Base-by-base conservation (phyloP, 2,329 filamentous ascomycete genomes). In the Aphanocladium album region DNA sequence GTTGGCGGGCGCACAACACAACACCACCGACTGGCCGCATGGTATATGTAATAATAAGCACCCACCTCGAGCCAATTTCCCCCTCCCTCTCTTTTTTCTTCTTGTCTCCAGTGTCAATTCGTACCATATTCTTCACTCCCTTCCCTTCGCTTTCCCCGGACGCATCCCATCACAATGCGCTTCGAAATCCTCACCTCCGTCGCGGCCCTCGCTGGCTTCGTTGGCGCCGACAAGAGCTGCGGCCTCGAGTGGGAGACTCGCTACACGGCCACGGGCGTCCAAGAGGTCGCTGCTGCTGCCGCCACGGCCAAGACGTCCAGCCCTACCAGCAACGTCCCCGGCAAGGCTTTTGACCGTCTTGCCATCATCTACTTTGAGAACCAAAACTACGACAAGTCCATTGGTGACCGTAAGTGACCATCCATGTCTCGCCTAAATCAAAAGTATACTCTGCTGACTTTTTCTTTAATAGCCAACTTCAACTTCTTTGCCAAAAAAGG, bases 331-430 rank as follows among this genome's bases (percentile, higher is more conserved):
- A 71, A 85, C 67, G 85, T 92, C 57, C 80, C 84, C 70, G 90
- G 90, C 63, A 85, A 87, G 69, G 85, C 81, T 0, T 93, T 93
- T 70, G 83, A 91, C 70, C 85, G 89, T n/a, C 83, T 90, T 63
- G 85, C 85, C 60, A 83, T 86, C 61, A 85, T 93, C 72, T 93
- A 88, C 86, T 80, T 91, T 53, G 90, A 93, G 77, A 93, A 93
- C 71, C 89, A 86, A 54, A 81, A 87, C 72, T 92, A 83, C 65
- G 80, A 84, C 57, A 82, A 86, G 68, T 85, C 89, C 2, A 77
- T 77, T 43, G 82, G 79, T 17, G 88, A 92, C 71, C 80, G 82
- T 84, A 68, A 68, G 81, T 76, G 17, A 12, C 16, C 17, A 11
- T 8, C 27, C 49, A 9, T n/a, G 21, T 16, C 21, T 23, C n/a